Evolutionary conservation across 768 basidiomycete species (phyloP), one percentile per base, ranked within the genome.

Genomic region (Podaxis carcinomalis): DNA sequence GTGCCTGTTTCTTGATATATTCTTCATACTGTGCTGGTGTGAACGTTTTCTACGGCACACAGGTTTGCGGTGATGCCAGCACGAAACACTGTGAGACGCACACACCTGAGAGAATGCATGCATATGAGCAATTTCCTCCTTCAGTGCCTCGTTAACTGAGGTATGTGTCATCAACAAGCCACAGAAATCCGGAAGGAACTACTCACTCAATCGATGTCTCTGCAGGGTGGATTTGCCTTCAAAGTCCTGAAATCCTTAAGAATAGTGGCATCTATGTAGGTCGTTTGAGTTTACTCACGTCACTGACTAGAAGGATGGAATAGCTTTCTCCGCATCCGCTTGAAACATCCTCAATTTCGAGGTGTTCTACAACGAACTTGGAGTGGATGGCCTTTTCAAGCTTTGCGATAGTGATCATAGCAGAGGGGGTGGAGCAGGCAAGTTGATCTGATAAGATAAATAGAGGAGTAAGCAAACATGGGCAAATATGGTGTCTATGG

Each of bases 81-180:
- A 19, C 53, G 4, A 35, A 37, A 39, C 28, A 13, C 19, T 25
- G 28, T 51, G 9, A 36, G 55, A 4, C 3, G 42, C 7, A 32
- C 74, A 56, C 65, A 92, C 92, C 85, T 94, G 92, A 13, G 92
- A 92, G 73, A 94, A 94, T 4, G 92, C 92, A 66, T 94, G 92
- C 82, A 94, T 87, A 59, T 88, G 83, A 0, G 88, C 77, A 59
- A 94, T 92, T 66, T 92, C 78, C 1, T 74, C 75, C 74, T 90
- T 93, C 67, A 94, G 70, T 7, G 87, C 68, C 23, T 91, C 87
- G 67, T 93, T 93, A 61, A 94, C 92, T 93, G 59, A 14, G 36
- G 13, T 13, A 28, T 27, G 36, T 9, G 49, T 37, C 13, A 50
- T 14, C 16, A 54, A 40, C 53, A 37, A 51, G 49, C 7, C 51